Base-by-base conservation (phyloP, 2,329 filamentous ascomycete species). In the Ophiocordyceps camponoti-floridani region DNA sequence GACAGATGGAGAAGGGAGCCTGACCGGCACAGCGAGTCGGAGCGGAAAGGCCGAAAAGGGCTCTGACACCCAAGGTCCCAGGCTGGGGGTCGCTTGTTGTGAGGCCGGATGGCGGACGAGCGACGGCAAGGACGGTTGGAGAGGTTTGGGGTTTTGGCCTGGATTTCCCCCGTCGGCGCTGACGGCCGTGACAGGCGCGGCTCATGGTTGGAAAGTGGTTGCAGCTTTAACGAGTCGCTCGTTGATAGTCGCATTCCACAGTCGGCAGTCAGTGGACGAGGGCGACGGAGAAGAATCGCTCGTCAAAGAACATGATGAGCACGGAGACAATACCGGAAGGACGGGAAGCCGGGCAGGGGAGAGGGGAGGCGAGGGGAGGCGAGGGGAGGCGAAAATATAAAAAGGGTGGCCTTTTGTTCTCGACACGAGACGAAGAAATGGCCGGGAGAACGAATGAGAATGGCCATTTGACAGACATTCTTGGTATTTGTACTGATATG, bases 131-230 rank as follows among this genome's bases (percentile, higher is more conserved):
- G n/a, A n/a, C n/a, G n/a, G n/a, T n/a, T 3, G 33, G 13, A 37
- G 33, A 37, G 33, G 33, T 33, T 33, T 26, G 35, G 41, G 30
- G 30, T 44, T 41, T 41, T 28, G 13, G 35, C 40, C 44, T 40
- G 40, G 31, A 45, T n/a, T 40, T 40, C 18, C 23, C 40, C 41
- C 9, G 40, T 19, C 40, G 19, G 11, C 41, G 41, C 35, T 37
- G 33, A 26, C 33, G 14, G 33, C 33, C 33, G n/a, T n/a, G 33
- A 37, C 33, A 5, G 33, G 11, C 4, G 33, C 12, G 44, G 42
- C 44, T 23, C 44, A 42, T 38, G 41, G 44, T 50, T 50, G 43
- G 47, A 49, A 46, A 47, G 30, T 35, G 35, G 31, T 42, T 41
- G 41, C 48, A 44, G 43, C 38, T 44, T 47, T 40, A 46, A 28